These are phyloP conservation scores for Nannochloropsis limnetica DNA, from an alignment of 352 stramenopile species.

Conservation along the genomic window DNA sequence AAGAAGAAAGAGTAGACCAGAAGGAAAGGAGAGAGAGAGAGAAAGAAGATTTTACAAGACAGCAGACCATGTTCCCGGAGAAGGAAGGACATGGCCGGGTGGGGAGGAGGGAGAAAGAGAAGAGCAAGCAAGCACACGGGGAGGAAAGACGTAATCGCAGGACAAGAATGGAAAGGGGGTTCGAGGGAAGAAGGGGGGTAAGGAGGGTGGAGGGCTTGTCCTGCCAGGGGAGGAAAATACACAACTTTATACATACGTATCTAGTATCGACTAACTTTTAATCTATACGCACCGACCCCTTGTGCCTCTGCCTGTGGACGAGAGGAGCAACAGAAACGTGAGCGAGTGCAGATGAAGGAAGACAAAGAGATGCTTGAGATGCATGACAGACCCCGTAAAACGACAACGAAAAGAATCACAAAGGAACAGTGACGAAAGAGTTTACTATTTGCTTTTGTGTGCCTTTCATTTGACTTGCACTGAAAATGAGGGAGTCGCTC, in stretches of 20 bases:
- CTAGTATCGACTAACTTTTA: slow-evolving; percentile 15
- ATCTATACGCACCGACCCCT: background rate
- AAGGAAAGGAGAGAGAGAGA: background rate
- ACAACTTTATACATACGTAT: slow-evolving; percentile 34
- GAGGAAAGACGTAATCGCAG: background rate
- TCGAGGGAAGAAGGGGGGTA: background rate
- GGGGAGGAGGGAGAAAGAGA: too few relatives aligned
- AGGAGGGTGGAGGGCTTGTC: background rate
- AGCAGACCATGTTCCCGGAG: background rate
- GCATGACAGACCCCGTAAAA: background rate
- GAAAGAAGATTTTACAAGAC: background rate
- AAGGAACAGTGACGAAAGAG: background rate
- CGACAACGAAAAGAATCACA: background rate
- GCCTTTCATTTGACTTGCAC: too few relatives aligned
- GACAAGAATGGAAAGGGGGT: background rate
- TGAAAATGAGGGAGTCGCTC: too few relatives aligned
- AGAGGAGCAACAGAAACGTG: background rate
- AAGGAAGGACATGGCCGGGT: background rate
- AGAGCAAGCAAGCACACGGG: background rate
- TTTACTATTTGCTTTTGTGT: too few relatives aligned
- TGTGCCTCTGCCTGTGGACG: background rate
- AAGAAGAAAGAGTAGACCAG: background rate
- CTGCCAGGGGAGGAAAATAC: background rate
- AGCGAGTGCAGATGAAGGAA: background rate
- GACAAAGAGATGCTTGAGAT: background rate